A percentile compares a stretch with the other conserved stretches of the same genome.
These are phyloP conservation scores for Yarrowia galli DNA, from an alignment of 1,139 yeast species.

Conservation along the genomic window DNA sequence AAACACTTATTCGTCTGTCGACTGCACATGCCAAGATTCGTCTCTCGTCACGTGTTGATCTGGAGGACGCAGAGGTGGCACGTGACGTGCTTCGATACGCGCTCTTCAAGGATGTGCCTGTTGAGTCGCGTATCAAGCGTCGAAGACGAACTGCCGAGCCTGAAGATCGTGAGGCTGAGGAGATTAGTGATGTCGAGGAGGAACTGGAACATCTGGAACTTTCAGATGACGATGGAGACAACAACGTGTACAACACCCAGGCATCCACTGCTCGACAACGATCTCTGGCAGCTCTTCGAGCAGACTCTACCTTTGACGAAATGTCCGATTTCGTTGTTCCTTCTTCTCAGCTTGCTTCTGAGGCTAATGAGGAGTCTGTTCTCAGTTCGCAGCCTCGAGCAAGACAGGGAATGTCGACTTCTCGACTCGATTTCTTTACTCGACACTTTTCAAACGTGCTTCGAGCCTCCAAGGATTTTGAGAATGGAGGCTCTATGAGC, in stretches of 20 bases:
- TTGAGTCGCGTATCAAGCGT: slow-evolving; percentile 49
- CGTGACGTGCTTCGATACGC: slow-evolving; percentile 86
- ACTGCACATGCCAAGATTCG: slow-evolving; percentile 98
- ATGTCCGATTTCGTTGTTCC: slow-evolving; percentile 25
- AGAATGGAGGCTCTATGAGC: slow-evolving; percentile 39
- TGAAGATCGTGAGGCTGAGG: background rate
- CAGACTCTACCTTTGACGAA: slow-evolving; percentile 26
- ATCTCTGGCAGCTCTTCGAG: slow-evolving; percentile 41
- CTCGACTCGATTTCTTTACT: slow-evolving; percentile 9
- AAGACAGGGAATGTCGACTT: slow-evolving; percentile 17
- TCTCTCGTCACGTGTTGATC: slow-evolving; percentile 74
- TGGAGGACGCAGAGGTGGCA: slow-evolving; percentile 84
- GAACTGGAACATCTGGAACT: slow-evolving; percentile 43
- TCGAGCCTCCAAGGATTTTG: slow-evolving; percentile 22
- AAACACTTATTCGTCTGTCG: slow-evolving; percentile 91
- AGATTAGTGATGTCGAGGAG: slow-evolving; percentile 41
- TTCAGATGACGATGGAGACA: slow-evolving; percentile 39
- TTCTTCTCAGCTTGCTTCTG: slow-evolving; percentile 21
- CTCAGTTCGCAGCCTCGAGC: slow-evolving; percentile 31
- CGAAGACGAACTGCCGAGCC: slow-evolving; percentile 49
- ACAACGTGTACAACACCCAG: slow-evolving; percentile 37
- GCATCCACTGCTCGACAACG: slow-evolving; percentile 45
- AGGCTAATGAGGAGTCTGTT: slow-evolving; percentile 12
- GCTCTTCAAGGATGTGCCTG: slow-evolving; percentile 72
- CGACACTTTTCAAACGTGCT: slow-evolving; percentile 11